Evolutionary conservation across 2,329 filamentous ascomycete genomes (phyloP), one percentile per base, ranked within the genome.

Genomic region (Nothomitra cinnamomea): DNA sequence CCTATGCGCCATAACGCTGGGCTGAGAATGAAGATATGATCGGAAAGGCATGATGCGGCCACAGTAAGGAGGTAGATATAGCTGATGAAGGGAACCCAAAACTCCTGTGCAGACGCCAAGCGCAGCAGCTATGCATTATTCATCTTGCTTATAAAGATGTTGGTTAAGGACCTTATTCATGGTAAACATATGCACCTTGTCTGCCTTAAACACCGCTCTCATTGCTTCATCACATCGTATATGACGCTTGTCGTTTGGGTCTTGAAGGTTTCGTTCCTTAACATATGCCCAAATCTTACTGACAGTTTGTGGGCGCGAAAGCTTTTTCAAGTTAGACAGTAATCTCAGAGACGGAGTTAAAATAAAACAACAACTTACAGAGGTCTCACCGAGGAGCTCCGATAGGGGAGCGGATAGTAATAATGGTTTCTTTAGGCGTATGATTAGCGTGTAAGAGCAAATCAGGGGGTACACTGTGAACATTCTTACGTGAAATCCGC

Each of bases 281-380:
- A 98, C 94, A 64, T 98, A 88, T 57, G 84, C 82, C 92, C 92
- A 98, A 53, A 98, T 82, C 65, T 85, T 85, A 73, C 96, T 96
- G 61, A 98, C 92, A 0, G 90, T 90, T 66, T 96, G 88, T 0
- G 92, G 90, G 41, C 92, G 84, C 15, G 92, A 94, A 21, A 98
- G 78, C 81, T 95, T 63, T 49, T 21, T n/a, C 7, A 21, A n/a
- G 4, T 17, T 7, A 28, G 21, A 7, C 57, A 66, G 64, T 52
- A 53, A n/a, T n/a, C 17, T 45, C 17, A 45, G 15, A 55, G 13
- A n/a, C 32, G 13, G 15, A 19, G 1, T 12, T 21, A 21, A 49
- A 25, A 50, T 24, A 38, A 22, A 25, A 24, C 8, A 17, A 1
- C 24, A 49, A 60, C 65, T 67, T 61, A 74, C 69, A 57, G 64